phyloP scores from a whole-genome alignment of 805 yeast species.

The Metschnikowia gruessii region DNA sequence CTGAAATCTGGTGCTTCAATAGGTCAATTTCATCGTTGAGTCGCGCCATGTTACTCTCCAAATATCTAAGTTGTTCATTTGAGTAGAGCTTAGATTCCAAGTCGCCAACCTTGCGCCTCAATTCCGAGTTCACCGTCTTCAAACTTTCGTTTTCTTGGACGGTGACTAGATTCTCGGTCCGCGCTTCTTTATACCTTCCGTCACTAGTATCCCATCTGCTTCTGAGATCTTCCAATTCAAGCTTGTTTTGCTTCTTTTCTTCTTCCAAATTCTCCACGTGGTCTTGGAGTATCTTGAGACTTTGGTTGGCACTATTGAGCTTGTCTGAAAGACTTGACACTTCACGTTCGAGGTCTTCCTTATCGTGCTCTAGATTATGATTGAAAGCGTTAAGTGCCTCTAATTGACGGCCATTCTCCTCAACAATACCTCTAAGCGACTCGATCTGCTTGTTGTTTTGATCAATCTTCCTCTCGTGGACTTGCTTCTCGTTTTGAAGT shows the following conservation, averaged over 20 bases:
- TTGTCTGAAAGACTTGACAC: conserved; percentile 26
- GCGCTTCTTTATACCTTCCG: conserved; percentile 30
- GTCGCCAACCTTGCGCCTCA: conserved; percentile 44
- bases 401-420: conserved; percentile 60
- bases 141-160: conserved; percentile 67
- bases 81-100: conserved; percentile 49
- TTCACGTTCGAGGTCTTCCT: conserved; percentile 32
- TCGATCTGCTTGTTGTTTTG: conserved; percentile 48
- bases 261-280: conserved; percentile 34
- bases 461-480: conserved; percentile 36
- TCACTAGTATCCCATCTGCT: conserved; percentile 29
- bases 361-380: conserved; percentile 29
- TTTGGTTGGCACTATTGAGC: conserved; percentile 28
- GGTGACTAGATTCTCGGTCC: conserved; percentile 53
- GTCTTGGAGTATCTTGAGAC: conserved; percentile 29
- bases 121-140: conserved; percentile 51
- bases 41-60: conserved; percentile 55
- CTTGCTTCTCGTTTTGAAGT: conserved; percentile 34
- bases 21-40: conserved; percentile 50
- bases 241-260: conserved; percentile 32
- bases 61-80: conserved; percentile 54
- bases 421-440: conserved; percentile 56
- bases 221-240: conserved; percentile 32
- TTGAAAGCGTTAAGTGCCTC: conserved; percentile 41
- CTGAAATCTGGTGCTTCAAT: conserved; percentile 47